Percentiles rank a stretch among this genome's conserved stretches.
Evolutionary conservation across 2,329 filamentous ascomycete genomes (phyloP).

Genomic region (Alternaria gansuensis): DNA sequence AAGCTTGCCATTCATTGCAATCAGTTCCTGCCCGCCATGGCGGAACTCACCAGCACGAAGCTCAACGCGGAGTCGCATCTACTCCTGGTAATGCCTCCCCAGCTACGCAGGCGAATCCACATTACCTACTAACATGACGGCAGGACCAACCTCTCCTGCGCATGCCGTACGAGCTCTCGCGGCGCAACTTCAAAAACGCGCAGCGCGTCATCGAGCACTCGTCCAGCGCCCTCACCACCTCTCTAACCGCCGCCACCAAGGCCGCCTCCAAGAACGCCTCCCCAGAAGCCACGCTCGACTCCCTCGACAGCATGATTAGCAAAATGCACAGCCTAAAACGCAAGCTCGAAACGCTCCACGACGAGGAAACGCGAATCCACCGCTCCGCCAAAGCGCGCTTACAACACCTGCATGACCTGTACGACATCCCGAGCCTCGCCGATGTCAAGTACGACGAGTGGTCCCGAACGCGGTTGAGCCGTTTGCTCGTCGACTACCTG

Average conservation of each 20-base stretch:
- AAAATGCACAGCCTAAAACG: conserved; percentile 88
- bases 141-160: conserved; percentile 95
- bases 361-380: conserved; percentile 81
- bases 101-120: conserved; percentile 60
- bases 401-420: conserved; percentile 80
- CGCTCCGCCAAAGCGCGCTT: conserved; percentile 78
- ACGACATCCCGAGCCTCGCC: conserved; percentile 79
- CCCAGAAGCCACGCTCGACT: conserved; percentile 67
- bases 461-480: conserved; percentile 81
- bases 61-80: conserved; percentile 79
- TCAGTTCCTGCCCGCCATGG: conserved; percentile 47
- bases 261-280: conserved; percentile 65
- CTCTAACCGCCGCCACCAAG: conserved; percentile 64
- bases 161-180: conserved; percentile 88
- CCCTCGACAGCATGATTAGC: conserved; percentile 83
- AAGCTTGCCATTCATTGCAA: not conserved
- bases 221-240: conserved; percentile 68
- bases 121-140: conserved; percentile 41
- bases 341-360: conserved; percentile 79
- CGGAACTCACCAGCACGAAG: conserved; percentile 65
- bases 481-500: conserved; percentile 91
- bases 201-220: conserved; percentile 80
- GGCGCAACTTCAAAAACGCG: conserved; percentile 91
- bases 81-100: conserved; percentile 67
- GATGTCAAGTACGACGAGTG: conserved; percentile 95